Evolutionary conservation across 805 yeast species (phyloP), one percentile per base, ranked within the genome.

Genomic region (Candida mattraensis): DNA sequence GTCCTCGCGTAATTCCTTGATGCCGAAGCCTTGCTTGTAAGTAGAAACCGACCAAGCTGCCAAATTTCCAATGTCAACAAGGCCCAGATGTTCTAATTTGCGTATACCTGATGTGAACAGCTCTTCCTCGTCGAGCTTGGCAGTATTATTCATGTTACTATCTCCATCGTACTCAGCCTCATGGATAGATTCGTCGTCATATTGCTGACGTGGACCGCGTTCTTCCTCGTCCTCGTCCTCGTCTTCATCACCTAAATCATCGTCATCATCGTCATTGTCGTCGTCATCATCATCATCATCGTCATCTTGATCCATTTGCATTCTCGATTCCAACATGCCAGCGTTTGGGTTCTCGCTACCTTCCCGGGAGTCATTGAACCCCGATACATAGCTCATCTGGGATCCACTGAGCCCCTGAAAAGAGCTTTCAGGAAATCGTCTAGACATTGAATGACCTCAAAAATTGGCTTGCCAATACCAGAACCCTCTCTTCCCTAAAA

Each of bases 11-110:
- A 91, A 66, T 49, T 81, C 81, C n/a, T 64, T 64, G 14, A 87
- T 70, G 0, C 93, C 93, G 48, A 68, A 79, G 0, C 87, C 93
- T 7, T 72, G 72, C 50, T 89, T 91, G 51, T 37, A 63, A 0
- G 95, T 83, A 1, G 95, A 84, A 0, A 87, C 78, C 23, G 78
- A 72, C 96, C 97, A 93, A 16, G 80, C 70, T 0, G 94, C 98
- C 13, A 83, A 64, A 12, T 80, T 77, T 2, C 95, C 87, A 7
- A 91, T 70, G 53, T 93, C 96, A 0, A 77, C 66, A 12, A 86
- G 56, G 9, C 84, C 87, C 19, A 66, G 52, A 9, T 63, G 56
- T 39, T 83, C 88, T 37, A 80, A 57, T 30, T 73, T 76, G 36
- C 70, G 69, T 3, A 80, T 56, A 0, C 84, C 86, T 10, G 46